These are phyloP conservation scores for Alternaria burnsii DNA, from an alignment of 2,329 filamentous ascomycete genomes.

Conservation along the genomic window DNA sequence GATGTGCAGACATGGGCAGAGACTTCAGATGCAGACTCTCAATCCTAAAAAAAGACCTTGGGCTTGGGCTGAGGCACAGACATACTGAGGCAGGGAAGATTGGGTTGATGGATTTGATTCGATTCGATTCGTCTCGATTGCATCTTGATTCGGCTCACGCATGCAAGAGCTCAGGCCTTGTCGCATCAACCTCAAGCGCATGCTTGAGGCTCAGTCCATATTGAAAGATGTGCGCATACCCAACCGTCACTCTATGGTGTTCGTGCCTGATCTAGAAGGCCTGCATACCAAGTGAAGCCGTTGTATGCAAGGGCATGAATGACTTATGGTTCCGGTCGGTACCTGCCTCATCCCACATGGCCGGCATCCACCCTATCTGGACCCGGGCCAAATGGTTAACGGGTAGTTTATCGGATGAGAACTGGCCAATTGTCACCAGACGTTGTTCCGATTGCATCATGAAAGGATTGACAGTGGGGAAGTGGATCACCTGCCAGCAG, in stretches of 20 bases:
- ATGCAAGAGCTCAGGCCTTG: neutral
- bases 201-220: neutral
- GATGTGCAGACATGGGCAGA: slow-evolving; percentile 1
- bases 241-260: neutral
- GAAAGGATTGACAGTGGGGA: neutral
- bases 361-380: neutral
- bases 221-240: neutral
- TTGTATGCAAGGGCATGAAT: neutral
- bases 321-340: slow-evolving; percentile 5
- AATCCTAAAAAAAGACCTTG: neutral
- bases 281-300: neutral
- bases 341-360: slow-evolving; percentile 6
- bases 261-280: neutral
- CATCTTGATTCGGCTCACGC: neutral
- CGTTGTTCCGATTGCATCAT: neutral
- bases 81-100: neutral
- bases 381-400: neutral
- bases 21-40: neutral
- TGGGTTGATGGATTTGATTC: neutral
- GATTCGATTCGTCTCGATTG: neutral
- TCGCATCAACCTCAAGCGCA: neutral
- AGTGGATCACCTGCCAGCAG: slow-evolving; percentile 1
- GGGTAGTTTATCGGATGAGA: neutral
- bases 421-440: neutral
- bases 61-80: slow-evolving; percentile 1